Evolutionary conservation across 768 basidiomycete species (phyloP), one percentile per base, ranked within the genome.

Genomic region (Trametes meyenii): DNA sequence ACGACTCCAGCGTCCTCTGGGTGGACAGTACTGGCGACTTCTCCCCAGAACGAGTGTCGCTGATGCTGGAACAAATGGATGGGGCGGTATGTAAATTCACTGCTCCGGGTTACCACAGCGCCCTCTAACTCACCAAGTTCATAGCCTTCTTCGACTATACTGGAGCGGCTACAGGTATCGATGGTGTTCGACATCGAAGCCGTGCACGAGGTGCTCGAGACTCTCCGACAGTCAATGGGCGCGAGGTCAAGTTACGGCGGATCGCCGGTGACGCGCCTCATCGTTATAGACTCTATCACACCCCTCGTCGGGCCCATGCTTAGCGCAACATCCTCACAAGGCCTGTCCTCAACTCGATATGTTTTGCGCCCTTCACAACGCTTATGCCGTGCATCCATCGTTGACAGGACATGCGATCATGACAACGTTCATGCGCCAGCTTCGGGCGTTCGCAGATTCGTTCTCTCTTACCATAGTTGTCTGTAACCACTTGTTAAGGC

Each of bases 21-120:
- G 79, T 93, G 48, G 90, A 93, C 67, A 87, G 86, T 11, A 80
- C 79, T 0, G 88, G 89, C 1, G 84, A 84, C 62, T 89, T 92
- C 69, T 81, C 86, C 39, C 75, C 76, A 0, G 81, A 83, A 23
- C 76, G 77, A 40, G 79, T 84, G 2, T 62, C 72, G 3, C 42
- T 26, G 24, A 56, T 50, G n/a, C 11, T 64, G 39, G 61, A 48
- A 35, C 45, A 35, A 54, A 56, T 58, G 40, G 33, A 35, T 36
- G 58, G 58, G 23, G 24, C 50, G 16, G 36, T 55, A 19, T 23
- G 43, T 75, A 77, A 2, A 3, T 17, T 35, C 26, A 7, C 1
- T 19, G 6, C 33, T 11, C 66, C 16, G 11, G 16, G 19, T 23
- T 56, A 19, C 55, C 33, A 11, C 66, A 39, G 56, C 70, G 5